A percentile compares a stretch with the other conserved stretches of the same genome.
These are phyloP conservation scores for Globisporangium recalcitrans DNA, from an alignment of 352 stramenopile species.

Conservation along the genomic window DNA sequence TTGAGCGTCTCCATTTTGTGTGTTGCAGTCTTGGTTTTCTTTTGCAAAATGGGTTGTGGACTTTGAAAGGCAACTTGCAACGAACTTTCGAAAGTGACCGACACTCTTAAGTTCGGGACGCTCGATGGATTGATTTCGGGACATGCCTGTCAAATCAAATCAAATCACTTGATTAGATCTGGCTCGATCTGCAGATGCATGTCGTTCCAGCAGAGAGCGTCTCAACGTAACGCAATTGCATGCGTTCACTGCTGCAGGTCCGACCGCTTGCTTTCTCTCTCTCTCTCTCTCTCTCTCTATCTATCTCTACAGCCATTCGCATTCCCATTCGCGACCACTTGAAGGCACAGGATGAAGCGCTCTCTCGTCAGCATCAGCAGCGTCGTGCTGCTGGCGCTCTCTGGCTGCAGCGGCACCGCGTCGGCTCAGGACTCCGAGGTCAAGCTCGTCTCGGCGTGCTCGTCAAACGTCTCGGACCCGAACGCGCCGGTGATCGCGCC, in stretches of 20 bases:
- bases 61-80: not conserved
- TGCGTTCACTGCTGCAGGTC: not conserved
- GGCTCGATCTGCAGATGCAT: not conserved
- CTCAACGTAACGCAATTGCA: not conserved
- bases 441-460: constrained; percentile 18
- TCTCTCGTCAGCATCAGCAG: not conserved
- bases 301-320: not conserved
- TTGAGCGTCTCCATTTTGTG: not conserved
- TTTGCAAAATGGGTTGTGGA: not conserved
- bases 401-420: not conserved
- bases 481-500: constrained; percentile 23
- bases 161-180: not conserved
- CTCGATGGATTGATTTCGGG: not conserved
- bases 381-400: constrained; percentile 1
- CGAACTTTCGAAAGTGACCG: not conserved
- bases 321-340: not conserved
- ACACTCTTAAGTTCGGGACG: not conserved
- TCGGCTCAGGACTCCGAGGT: constrained; percentile 4
- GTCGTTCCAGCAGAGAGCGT: not conserved
- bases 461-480: constrained; percentile 18
- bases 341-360: not conserved
- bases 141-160: not conserved
- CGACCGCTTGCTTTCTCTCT: too few species aligned
- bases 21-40: not conserved
- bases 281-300: not conserved